Base-by-base conservation (phyloP, 768 basidiomycete species). In the Gelatoporia subvermispora region DNA sequence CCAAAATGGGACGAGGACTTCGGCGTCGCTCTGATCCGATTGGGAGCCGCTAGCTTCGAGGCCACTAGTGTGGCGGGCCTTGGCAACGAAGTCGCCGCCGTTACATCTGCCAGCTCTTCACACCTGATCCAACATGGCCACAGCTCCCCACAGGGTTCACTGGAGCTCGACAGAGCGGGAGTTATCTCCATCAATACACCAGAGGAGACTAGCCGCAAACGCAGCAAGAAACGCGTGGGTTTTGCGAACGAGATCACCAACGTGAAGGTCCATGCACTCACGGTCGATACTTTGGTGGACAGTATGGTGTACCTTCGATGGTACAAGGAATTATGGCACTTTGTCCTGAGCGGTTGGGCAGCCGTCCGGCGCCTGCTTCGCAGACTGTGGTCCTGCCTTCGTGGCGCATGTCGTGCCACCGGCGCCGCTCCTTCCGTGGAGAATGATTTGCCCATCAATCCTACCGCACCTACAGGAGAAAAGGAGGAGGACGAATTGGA, bases 1-100 rank as follows among this genome's bases (percentile, higher is more conserved):
- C 71, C 83, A 2, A 77, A 75, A 16, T 73, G 72, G 61, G 84
- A 88, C 35, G 86, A 88, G 62, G 85, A 88, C 59, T 88, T 85
- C 64, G 77, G 80, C 5, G 74, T 88, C 18, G 76, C 83, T 2
- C 71, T 90, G 35, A 70, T 89, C 37, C 78, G 88, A 18, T 70
- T 88, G 17, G 85, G 85, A 17, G 84, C 84, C 1, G 85, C 85
- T 3, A 85, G 83, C 53, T 70, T 90, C 42, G 88, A 90, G 60
- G 82, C 84, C 0, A 88, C 86, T 0, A 81, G 79, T 40, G 71
- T 85, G 9, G 73, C 79, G 20, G 88, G 88, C 2, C 74, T 85
- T 60, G 81, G 82, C 1, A 88, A 89, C 56, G 86, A 90, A 63
- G 81, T 88, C 11, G 79, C 79, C 7, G 68, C 75, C 4, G 71